Evolutionary conservation across 2,329 filamentous ascomycete species (phyloP), one percentile per base, ranked within the genome.

Genomic region (Hypoxylon sp.): DNA sequence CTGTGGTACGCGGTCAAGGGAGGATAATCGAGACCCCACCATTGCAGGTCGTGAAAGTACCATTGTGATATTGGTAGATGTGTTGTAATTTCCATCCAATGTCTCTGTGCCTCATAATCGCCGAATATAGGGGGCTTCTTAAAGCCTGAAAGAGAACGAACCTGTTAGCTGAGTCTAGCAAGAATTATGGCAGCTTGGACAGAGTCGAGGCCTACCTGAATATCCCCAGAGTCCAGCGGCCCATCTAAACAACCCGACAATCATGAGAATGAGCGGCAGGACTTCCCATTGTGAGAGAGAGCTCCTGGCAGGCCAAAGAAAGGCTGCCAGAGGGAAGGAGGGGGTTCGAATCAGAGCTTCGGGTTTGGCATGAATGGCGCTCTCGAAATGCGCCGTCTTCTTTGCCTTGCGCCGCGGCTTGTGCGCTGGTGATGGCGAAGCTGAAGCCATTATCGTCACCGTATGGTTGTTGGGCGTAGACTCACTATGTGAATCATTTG

Each of bases 1-100:
- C 94, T 97, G 79, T 99, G 95, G 79, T 99, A 99, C 53, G 95
- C 96, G 55, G 95, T 99, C 79, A 99, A 85, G 54, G 95, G 95
- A 59, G 95, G 95, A 77, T 99, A 99, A 79, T 99, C 95, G 69
- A 99, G 85, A 0, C 96, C 96, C 95, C 95, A 99, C 90, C 94
- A 99, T 73, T 94, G 85, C 46, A 98, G 82, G 76, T 99, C 94
- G 77, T 99, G 93, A 75, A 97, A 97, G 78, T 99, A 99, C 95
- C 96, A 99, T 77, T 95, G 91, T 10, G 93, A 95, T 37, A 96
- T 84, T 13, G 95, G 95, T 1, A 99, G 83, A 62, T 97, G 88
- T 7, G 88, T 91, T 1, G 95, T 97, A 68, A 99, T 84, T 75
- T 99, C 95, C 94, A 99, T 97, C 95, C 95, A 99, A 78, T 99